Conservation (phyloP, 2,329 filamentous ascomycete species). For the Purpureocillium takamizusanense region DNA sequence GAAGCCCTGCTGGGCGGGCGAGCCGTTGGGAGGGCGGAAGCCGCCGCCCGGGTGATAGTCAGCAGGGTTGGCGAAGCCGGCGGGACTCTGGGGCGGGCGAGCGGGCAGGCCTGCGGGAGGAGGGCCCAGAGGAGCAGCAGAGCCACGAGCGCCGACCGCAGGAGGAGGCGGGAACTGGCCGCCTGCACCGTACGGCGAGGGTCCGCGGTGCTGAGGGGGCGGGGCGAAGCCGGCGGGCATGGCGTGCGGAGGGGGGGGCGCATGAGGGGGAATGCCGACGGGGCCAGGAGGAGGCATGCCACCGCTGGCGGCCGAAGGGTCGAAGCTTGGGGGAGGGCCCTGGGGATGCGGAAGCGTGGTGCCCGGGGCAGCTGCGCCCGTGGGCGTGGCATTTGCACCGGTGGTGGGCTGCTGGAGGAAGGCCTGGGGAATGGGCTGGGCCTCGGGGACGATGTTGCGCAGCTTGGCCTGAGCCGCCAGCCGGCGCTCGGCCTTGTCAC, state of each 20-base stretch:
- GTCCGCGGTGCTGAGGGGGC: slow-evolving; percentile 18
- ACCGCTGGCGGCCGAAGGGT: slow-evolving; percentile 20
- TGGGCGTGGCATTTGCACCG: slow-evolving; percentile 8
- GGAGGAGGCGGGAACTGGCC: slow-evolving; percentile 14
- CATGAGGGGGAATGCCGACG: slow-evolving; percentile 12
- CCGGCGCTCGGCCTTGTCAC: slow-evolving; percentile 86
- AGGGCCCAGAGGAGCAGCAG: slow-evolving; percentile 32
- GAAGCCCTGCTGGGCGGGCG: slow-evolving; percentile 29
- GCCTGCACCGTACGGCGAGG: slow-evolving; percentile 23
- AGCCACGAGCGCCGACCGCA: slow-evolving; percentile 17
- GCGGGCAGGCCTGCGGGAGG: slow-evolving; percentile 42
- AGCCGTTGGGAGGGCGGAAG: slow-evolving; percentile 29
- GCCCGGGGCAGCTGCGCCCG: slow-evolving; percentile 11
- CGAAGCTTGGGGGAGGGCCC: slow-evolving; percentile 20
- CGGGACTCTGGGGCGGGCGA: slow-evolving; percentile 37
- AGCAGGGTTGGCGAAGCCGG: slow-evolving; percentile 35
- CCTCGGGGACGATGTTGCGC: slow-evolving; percentile 80
- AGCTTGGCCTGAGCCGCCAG: slow-evolving; percentile 88
- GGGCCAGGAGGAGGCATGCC: slow-evolving; percentile 7
- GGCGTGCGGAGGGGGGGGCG: slow-evolving; percentile 24
- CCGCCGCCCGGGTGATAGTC: slow-evolving; percentile 35
- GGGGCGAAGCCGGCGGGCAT: slow-evolving; percentile 29
- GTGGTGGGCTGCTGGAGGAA: slow-evolving; percentile 40
- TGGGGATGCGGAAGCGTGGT: slow-evolving; percentile 7
- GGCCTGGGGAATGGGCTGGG: slow-evolving; percentile 65